These are phyloP conservation scores for Crassisporium funariophilum DNA, from an alignment of 768 basidiomycete genomes.

Conservation along the genomic window DNA sequence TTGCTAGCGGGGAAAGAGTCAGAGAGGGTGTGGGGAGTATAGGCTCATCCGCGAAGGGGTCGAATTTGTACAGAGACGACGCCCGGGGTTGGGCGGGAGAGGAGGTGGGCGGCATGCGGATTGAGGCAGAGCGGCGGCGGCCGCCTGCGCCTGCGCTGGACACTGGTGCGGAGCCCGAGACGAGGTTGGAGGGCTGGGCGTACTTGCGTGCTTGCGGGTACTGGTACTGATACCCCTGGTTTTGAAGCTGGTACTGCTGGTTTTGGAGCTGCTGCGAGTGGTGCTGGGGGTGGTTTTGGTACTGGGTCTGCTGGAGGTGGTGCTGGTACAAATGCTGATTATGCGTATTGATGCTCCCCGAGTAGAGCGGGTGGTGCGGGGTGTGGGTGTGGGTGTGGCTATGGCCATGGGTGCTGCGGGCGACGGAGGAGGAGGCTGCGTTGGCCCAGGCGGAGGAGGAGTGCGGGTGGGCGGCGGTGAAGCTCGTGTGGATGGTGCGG, in stretches of 20 bases:
- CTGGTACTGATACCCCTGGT: slow-evolving; percentile 4
- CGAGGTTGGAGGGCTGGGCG: neutral
- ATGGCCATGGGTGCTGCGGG: slow-evolving; percentile 17
- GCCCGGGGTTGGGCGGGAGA: slow-evolving; percentile 1
- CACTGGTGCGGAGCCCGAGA: slow-evolving; percentile 5
- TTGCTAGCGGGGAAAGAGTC: neutral
- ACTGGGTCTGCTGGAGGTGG: slow-evolving; percentile 24
- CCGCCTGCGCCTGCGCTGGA: slow-evolving; percentile 13
- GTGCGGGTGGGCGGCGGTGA: slow-evolving; percentile 29
- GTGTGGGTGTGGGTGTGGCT: slow-evolving; percentile 22
- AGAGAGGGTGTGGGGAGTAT: slow-evolving; percentile 11
- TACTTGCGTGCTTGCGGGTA: slow-evolving; percentile 4
- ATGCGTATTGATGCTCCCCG: slow-evolving; percentile 25
- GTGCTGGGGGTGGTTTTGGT: slow-evolving; percentile 14
- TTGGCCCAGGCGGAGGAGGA: slow-evolving; percentile 27
- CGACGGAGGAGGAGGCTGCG: slow-evolving; percentile 15
- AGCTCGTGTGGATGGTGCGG: slow-evolving; percentile 43
- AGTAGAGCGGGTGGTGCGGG: slow-evolving; percentile 17
- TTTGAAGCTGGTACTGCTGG: slow-evolving; percentile 1
- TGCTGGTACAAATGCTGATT: slow-evolving; percentile 27
- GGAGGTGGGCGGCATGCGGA: slow-evolving; percentile 22
- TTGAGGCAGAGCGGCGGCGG: slow-evolving; percentile 20
- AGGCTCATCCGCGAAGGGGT: slow-evolving; percentile 38
- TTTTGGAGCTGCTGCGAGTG: neutral
- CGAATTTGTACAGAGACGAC: slow-evolving; percentile 26